Evolutionary conservation across 1,284 basidiomycete genomes (phyloP).

Genomic region (Boletellus deceptivus): DNA sequence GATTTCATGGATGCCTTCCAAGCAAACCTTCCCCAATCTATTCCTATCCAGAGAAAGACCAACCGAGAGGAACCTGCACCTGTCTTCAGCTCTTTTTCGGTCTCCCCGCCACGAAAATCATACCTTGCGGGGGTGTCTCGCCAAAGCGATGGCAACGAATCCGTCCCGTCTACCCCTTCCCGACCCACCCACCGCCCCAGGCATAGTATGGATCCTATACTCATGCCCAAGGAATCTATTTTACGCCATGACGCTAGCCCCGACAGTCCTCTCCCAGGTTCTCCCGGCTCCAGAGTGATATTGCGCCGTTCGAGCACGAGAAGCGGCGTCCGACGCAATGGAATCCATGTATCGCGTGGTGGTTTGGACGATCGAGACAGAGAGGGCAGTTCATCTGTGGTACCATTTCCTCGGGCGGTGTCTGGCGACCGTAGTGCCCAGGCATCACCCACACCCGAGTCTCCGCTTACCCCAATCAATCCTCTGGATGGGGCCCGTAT

Average conservation of each 20-base stretch:
- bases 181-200: slow-evolving; percentile 61
- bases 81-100: slow-evolving; percentile 41
- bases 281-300: slow-evolving; percentile 44
- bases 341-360: slow-evolving; percentile 46
- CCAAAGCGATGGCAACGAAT: slow-evolving; percentile 47
- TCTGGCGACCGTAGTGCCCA: slow-evolving; percentile 46
- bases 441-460: slow-evolving; percentile 37
- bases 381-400: slow-evolving; percentile 36
- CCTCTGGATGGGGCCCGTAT: slow-evolving; percentile 48
- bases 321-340: slow-evolving; percentile 45
- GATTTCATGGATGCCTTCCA: slow-evolving; percentile 66
- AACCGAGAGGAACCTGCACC: slow-evolving; percentile 28
- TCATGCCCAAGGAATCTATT: slow-evolving; percentile 58
- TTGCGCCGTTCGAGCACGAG: slow-evolving; percentile 58
- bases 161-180: slow-evolving; percentile 47
- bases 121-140: slow-evolving; percentile 48
- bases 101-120: slow-evolving; percentile 56
- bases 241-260: slow-evolving; percentile 57
- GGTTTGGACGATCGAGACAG: slow-evolving; percentile 35
- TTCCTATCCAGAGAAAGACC: slow-evolving; percentile 31
- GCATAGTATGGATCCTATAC: slow-evolving; percentile 53
- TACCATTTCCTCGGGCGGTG: slow-evolving; percentile 59
- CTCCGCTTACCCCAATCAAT: slow-evolving; percentile 13
- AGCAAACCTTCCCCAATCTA: slow-evolving; percentile 30
- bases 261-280: slow-evolving; percentile 40